These are phyloP conservation scores for Hymenoscyphus fraxineus DNA, from an alignment of 2,329 filamentous ascomycete species.

Conservation along the genomic window DNA sequence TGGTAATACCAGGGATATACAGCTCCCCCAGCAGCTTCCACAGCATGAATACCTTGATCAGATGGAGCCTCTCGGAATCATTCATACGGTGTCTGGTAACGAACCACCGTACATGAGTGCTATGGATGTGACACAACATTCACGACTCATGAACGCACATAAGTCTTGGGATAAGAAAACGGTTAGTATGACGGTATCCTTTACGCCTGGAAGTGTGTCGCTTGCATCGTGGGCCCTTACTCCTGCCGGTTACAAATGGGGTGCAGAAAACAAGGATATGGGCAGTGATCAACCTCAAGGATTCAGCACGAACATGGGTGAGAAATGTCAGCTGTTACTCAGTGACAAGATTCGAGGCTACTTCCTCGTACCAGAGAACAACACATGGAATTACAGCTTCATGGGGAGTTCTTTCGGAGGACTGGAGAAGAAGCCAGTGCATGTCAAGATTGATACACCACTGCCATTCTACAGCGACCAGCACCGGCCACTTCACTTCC, in stretches of 20 bases:
- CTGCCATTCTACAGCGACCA: slow-evolving; percentile 85
- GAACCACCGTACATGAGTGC: slow-evolving; percentile 96
- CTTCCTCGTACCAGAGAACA: slow-evolving; percentile 89
- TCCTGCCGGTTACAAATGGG: slow-evolving; percentile 93
- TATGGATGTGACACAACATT: slow-evolving; percentile 89
- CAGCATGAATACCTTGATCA: slow-evolving; percentile 85
- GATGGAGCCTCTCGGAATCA: slow-evolving; percentile 88
- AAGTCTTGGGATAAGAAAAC: slow-evolving; percentile 79
- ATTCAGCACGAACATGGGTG: slow-evolving; percentile 86
- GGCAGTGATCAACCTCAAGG: slow-evolving; percentile 91
- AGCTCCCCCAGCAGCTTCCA: slow-evolving; percentile 83
- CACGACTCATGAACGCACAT: slow-evolving; percentile 83
- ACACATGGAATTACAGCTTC: slow-evolving; percentile 97
- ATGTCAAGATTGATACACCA: slow-evolving; percentile 92
- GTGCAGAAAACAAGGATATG: slow-evolving; percentile 89
- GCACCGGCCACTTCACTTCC: slow-evolving; percentile 92
- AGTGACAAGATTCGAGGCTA: slow-evolving; percentile 93
- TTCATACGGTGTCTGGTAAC: slow-evolving; percentile 92
- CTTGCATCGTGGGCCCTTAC: slow-evolving; percentile 91
- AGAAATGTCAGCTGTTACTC: slow-evolving; percentile 90
- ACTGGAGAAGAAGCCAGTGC: slow-evolving; percentile 85
- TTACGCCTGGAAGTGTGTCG: slow-evolving; percentile 94
- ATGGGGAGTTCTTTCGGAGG: slow-evolving; percentile 86
- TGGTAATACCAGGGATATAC: slow-evolving; percentile 85
- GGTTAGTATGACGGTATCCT: slow-evolving; percentile 90